Conservation (phyloP, 2,329 filamentous ascomycete species). For the Fusarium guadeloupense region DNA sequence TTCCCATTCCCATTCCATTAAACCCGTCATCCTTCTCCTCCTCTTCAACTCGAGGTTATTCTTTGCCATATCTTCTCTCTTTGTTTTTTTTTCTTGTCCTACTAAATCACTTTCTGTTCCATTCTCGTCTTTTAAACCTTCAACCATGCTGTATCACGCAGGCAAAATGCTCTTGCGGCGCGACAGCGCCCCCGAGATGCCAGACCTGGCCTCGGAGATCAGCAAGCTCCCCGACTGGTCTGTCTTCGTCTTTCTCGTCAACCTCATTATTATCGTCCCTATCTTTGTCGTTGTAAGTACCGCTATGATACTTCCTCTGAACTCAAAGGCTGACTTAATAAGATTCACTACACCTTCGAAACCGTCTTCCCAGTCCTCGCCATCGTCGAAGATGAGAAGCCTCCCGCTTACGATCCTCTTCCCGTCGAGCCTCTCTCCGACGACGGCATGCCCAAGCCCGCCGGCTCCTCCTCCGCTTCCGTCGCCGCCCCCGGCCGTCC, state of each 20-base stretch:
- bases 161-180: constrained; percentile 45
- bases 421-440: constrained; percentile 56
- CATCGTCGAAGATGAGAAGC: constrained; percentile 67
- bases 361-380: constrained; percentile 63
- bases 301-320: background rate
- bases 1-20: constrained; percentile 13
- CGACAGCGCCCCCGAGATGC: constrained; percentile 40
- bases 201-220: constrained; percentile 9
- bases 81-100: background rate
- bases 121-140: background rate
- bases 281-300: constrained; percentile 54
- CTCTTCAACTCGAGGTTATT: constrained; percentile 7
- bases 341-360: constrained; percentile 62
- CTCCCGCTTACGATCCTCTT: constrained; percentile 64
- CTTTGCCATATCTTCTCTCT: background rate
- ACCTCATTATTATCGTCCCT: constrained; percentile 58
- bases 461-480: constrained; percentile 40
- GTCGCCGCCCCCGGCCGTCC: constrained; percentile 21
- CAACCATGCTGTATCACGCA: constrained; percentile 33
- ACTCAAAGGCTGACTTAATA: background rate
- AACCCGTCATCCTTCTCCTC: constrained; percentile 16
- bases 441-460: constrained; percentile 46
- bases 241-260: constrained; percentile 50
- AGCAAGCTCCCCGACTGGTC: constrained; percentile 47
- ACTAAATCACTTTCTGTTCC: background rate